phyloP scores from a whole-genome alignment of 2,329 filamentous ascomycete genomes.

The Cercospora canescens region DNA sequence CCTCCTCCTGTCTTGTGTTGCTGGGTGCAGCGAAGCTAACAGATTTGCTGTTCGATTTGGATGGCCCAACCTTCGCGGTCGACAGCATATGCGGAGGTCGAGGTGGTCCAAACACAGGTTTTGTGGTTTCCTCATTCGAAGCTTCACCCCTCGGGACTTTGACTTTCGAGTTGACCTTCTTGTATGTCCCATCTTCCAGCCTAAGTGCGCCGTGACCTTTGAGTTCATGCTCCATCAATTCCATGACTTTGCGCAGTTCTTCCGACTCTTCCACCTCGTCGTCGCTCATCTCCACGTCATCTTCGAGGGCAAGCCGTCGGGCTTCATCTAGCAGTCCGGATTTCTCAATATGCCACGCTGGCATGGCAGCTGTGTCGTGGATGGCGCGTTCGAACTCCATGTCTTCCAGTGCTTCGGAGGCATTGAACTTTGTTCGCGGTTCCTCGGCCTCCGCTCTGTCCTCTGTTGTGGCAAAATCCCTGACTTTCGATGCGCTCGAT shows the following conservation, averaged over 20 bases:
- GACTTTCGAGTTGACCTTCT: constrained; percentile 29
- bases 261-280: constrained; percentile 52
- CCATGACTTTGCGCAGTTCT: constrained; percentile 65
- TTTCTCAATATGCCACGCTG: constrained; percentile 41
- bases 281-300: constrained; percentile 46
- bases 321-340: constrained; percentile 38
- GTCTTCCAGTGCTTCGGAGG: constrained; percentile 78
- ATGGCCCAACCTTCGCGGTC: background rate
- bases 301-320: constrained; percentile 37
- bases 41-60: constrained; percentile 2
- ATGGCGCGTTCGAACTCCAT: constrained; percentile 84
- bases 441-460: constrained; percentile 46
- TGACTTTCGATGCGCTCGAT: background rate
- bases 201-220: constrained; percentile 67
- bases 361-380: constrained; percentile 83
- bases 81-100: constrained; percentile 30
- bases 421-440: constrained; percentile 41
- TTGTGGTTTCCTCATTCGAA: constrained; percentile 8
- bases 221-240: constrained; percentile 72
- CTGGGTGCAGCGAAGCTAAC: constrained; percentile 27
- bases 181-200: constrained; percentile 33
- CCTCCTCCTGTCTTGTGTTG: constrained; percentile 30
- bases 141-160: constrained; percentile 28
- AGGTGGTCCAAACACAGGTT: constrained; percentile 32
- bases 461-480: constrained; percentile 1